Base-by-base conservation (phyloP, 257 asterid species). In the Prunella vulgaris region DNA sequence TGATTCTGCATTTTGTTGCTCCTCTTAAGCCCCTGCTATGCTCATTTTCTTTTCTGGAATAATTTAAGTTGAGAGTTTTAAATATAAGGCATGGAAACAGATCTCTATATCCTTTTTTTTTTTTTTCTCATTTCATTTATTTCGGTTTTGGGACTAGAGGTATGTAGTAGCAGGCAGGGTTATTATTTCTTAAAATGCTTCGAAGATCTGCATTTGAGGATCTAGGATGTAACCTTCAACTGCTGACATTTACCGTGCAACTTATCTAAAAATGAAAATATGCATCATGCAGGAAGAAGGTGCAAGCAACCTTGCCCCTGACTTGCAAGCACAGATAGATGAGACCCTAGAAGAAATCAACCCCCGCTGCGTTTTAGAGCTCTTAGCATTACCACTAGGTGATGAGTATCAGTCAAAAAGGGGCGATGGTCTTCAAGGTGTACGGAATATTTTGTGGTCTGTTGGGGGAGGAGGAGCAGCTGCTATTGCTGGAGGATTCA, bases 401-500 rank as follows among this genome's bases (percentile, higher is more conserved):
- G 93, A 87, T 17, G 96, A 89, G 37, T 80, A 73, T 76, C 89
- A 66, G 40, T 76, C 89, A 63, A 89, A 77, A 84, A 84, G 99
- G 75, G 83, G 81, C 17, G 96, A 87, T 77, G 99, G 95, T 60
- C 96, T 94, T 70, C 97, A 87, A 87, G 96, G 97, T 62, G 90
- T 94, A 62, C 85, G 96, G 12, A 94, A 94, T 70, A 82, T 94
- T 64, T 81, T 91, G 80, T 94, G 97, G 99, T 87, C 99, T 77
- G 99, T 94, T 56, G 99, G 99, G 60, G 97, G 95, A 72, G 97
- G 99, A 40, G 99, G 97, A 68, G 97, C 99, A 37, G 86, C 96
- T 79, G 97, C 99, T 52, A 77, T 89, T 71, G 86, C 89, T 42
- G 99, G 97, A 53, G 97, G 97, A 35, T 89, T 82, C 69, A 94